Percentiles rank a stretch among this genome's conserved stretches.
phyloP scores from a whole-genome alignment of 345 rosid genomes.

The Linum trigynum region DNA sequence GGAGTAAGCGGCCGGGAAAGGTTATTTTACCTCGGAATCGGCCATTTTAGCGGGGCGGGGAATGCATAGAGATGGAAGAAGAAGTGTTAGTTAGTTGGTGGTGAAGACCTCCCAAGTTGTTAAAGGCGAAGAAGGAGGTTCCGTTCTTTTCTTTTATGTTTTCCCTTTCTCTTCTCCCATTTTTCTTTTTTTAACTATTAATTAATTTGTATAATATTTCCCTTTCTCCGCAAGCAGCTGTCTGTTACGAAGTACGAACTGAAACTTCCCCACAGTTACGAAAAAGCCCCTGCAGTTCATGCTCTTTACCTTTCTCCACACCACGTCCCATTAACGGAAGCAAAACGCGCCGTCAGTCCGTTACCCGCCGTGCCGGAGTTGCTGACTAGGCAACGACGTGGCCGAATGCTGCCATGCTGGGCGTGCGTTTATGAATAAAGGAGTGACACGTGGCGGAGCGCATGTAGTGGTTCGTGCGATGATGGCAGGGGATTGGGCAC shows the following conservation, averaged over 20 bases:
- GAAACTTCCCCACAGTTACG: background rate
- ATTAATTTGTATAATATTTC: background rate
- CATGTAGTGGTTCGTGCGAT: background rate
- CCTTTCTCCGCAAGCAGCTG: background rate
- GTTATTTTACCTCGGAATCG: conserved; percentile 4
- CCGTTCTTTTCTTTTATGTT: background rate
- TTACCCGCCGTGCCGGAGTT: background rate
- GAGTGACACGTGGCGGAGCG: background rate
- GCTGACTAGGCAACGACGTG: background rate
- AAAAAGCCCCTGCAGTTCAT: background rate
- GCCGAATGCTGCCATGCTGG: background rate
- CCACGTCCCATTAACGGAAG: background rate
- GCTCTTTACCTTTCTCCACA: background rate
- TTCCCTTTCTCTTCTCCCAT: background rate
- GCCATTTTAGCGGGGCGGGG: background rate
- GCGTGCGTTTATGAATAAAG: background rate
- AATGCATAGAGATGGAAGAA: background rate
- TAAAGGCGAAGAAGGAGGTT: conserved; percentile 1
- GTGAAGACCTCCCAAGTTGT: conserved; percentile 1
- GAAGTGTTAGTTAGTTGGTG: conserved; percentile 3
- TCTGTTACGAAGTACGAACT: background rate
- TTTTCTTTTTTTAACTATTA: too few species aligned
- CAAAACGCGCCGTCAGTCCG: background rate
- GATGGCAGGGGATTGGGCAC: background rate
- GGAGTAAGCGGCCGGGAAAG: background rate